These are phyloP conservation scores for Gelatoporia subvermispora DNA, from an alignment of 768 basidiomycete species.

Conservation along the genomic window DNA sequence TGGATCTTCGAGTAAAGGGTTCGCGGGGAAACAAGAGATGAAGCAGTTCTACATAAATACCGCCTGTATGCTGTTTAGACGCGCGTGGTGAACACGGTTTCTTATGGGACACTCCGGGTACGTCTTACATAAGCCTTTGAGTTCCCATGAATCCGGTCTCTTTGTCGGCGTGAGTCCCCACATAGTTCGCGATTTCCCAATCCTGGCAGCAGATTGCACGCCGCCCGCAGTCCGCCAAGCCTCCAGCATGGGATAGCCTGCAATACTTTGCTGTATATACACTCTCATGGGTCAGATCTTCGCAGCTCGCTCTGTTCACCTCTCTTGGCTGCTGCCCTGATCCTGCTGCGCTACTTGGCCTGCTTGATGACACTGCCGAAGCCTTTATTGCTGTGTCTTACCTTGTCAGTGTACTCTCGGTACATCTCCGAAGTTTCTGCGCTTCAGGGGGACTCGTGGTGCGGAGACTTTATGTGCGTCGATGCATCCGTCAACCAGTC, in stretches of 20 bases:
- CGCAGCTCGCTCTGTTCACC: not conserved
- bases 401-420: conserved; percentile 7
- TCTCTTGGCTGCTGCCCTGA: conserved; percentile 3
- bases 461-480: conserved; percentile 41
- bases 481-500: conserved; percentile 40
- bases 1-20: conserved; percentile 76
- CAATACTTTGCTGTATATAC: too few relatives aligned
- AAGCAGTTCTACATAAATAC: conserved; percentile 1
- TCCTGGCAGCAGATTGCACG: too few relatives aligned
- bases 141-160: too few relatives aligned
- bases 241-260: too few relatives aligned
- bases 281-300: too few relatives aligned
- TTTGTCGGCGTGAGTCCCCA: too few relatives aligned
- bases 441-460: conserved; percentile 41
- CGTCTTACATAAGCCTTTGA: not conserved
- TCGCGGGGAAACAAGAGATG: conserved; percentile 6
- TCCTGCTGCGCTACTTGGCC: conserved; percentile 4
- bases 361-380: conserved; percentile 1
- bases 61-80: not conserved
- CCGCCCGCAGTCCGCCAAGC: too few relatives aligned
- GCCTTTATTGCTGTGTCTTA: conserved; percentile 3
- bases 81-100: not conserved
- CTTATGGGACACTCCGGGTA: not conserved
- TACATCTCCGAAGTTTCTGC: conserved; percentile 20
- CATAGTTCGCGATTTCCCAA: too few relatives aligned